Base-by-base conservation (phyloP, 352 stramenopile species). In the Phytophthora idaei region DNA sequence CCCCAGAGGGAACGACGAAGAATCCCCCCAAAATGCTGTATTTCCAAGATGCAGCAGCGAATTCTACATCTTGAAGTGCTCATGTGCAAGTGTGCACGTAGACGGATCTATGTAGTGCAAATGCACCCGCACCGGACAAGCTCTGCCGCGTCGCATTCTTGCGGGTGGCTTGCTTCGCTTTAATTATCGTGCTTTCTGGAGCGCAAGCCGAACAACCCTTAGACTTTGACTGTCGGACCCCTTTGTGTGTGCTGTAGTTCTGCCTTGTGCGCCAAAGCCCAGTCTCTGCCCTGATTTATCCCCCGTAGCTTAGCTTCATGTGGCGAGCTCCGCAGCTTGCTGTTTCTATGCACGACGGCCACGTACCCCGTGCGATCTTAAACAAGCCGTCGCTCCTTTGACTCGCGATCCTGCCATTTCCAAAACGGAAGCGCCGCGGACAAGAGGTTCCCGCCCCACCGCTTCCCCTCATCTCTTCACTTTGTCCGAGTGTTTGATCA, bases 391-490 rank as follows among this genome's bases (percentile, higher is more conserved):
- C 56, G 55, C 61, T 61, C 44, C 21, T 54, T 46, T 57, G 31
- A 57, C 49, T 17, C 32, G 32, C 32, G 36, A 59, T 44, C 32
- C 34, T 17, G 31, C 39, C 77, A 85, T 77, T 85, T 80, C 69
- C 61, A 57, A 85, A 83, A 66, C 74, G 58, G 71, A 78, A 71
- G 72, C 74, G 74, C 49, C 69, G 69, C 61, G 62, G 59, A 64
- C 56, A 79, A 63, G 12, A 55, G 31, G 7, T 5, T 0, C 31
- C 7, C n/a, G 29, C 9, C 31, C 37, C 31, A 28, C 41, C 46
- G 34, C 25, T n/a, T n/a, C 41, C 17, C 41, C 25, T 29, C 37
- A 21, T 34, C 46, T 27, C 41, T 31, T 11, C 44, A 17, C 15
- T 46, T 37, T 42, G 29, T n/a, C 39, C 34, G 31, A 54, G 39